Evolutionary conservation across 2,329 filamentous ascomycete genomes (phyloP).

Genomic region (Cladophialophora carrionii): DNA sequence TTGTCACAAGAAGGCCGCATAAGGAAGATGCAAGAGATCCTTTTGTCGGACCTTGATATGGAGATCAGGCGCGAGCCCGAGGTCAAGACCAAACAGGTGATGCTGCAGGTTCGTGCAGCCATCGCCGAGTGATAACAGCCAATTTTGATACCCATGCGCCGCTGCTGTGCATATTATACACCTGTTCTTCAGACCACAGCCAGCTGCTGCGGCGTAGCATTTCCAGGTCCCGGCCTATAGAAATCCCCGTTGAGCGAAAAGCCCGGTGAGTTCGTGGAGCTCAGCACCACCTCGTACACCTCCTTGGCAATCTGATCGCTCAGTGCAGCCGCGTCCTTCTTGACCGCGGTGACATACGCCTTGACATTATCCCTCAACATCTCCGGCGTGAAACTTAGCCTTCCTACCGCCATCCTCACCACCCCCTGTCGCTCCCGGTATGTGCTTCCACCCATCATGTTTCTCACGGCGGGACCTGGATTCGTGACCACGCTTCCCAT

Average conservation of each 20-base stretch:
- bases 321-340: conserved; percentile 71
- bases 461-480: conserved; percentile 72
- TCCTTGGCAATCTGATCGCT: conserved; percentile 66
- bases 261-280: conserved; percentile 83
- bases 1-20: conserved; percentile 60
- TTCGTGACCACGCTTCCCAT: conserved; percentile 85
- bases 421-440: conserved; percentile 87
- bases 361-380: conserved; percentile 84
- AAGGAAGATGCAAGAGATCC: conserved; percentile 61
- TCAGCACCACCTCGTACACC: conserved; percentile 74
- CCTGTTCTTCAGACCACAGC: conserved; percentile 38
- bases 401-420: conserved; percentile 85
- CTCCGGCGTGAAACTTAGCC: conserved; percentile 84
- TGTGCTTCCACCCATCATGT: conserved; percentile 80
- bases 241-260: conserved; percentile 84
- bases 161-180: conserved; percentile 39
- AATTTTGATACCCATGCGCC: conserved; percentile 17
- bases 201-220: conserved; percentile 26
- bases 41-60: conserved; percentile 67
- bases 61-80: conserved; percentile 61
- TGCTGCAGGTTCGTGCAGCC: conserved; percentile 29
- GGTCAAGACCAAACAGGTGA: conserved; percentile 40
- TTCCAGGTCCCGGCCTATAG: conserved; percentile 32
- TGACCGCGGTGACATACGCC: conserved; percentile 73
- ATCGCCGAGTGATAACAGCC: conserved; percentile 25